A percentile compares a stretch with the other conserved stretches of the same genome.
Evolutionary conservation across 2,329 filamentous ascomycete genomes (phyloP).

Genomic region (Pyricularia pennisetigena): DNA sequence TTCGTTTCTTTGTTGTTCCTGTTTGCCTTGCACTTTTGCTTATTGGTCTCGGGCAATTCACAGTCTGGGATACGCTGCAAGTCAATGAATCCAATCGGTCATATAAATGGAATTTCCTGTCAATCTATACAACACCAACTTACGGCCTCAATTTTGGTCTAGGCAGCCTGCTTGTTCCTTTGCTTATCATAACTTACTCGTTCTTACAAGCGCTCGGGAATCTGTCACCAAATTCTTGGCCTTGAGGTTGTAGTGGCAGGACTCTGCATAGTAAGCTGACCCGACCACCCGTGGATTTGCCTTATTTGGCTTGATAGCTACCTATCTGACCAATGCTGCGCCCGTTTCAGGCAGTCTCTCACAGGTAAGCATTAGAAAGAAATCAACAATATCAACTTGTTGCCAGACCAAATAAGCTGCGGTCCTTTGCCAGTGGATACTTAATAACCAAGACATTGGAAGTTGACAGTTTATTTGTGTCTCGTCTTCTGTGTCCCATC

Average conservation of each 20-base stretch:
- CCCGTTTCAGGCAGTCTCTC: background rate
- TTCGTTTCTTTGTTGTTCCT: background rate
- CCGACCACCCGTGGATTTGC: background rate
- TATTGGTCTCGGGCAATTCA: background rate
- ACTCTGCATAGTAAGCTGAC: background rate
- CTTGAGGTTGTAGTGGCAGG: background rate
- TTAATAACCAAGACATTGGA: background rate
- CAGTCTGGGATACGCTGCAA: background rate
- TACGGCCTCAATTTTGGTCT: background rate
- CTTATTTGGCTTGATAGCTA: background rate
- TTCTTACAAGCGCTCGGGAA: background rate
- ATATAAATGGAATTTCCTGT: background rate
- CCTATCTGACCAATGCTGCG: background rate
- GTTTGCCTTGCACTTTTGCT: background rate
- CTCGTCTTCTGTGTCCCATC: background rate
- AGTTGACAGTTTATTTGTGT: background rate
- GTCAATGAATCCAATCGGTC: background rate
- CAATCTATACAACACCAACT: background rate
- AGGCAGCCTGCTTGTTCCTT: background rate
- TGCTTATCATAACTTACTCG: background rate
- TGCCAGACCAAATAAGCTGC: background rate
- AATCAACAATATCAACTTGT: background rate
- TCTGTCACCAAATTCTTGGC: background rate
- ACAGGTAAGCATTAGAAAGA: background rate
- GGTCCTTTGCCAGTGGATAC: background rate